A percentile compares a stretch with the other conserved stretches of the same genome.
These are phyloP conservation scores for Podaxis pistillaris DNA, from an alignment of 768 basidiomycete species.

Conservation along the genomic window DNA sequence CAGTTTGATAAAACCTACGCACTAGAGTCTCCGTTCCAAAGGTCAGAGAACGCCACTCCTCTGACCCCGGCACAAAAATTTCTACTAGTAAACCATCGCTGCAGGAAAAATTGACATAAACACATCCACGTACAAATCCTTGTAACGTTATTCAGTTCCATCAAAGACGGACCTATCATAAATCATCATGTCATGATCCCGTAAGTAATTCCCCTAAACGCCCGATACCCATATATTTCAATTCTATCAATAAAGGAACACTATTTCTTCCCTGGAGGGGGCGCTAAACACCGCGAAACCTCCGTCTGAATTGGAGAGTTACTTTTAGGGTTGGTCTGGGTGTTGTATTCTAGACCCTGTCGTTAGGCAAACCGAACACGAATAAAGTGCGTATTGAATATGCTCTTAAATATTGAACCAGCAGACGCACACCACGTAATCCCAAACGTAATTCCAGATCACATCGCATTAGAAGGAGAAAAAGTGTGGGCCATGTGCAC, in stretches of 20 bases:
- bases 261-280: background rate
- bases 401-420: too few species aligned
- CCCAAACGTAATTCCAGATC: background rate
- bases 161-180: background rate
- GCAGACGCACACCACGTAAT: too few species aligned
- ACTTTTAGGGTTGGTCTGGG: background rate
- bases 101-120: background rate
- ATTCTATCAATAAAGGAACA: background rate
- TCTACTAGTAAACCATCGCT: too few species aligned
- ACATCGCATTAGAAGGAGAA: background rate
- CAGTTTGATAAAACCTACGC: too few species aligned
- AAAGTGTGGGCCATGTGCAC: background rate
- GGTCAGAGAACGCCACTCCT: too few species aligned
- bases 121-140: background rate
- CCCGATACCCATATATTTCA: too few species aligned
- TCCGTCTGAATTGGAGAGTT: background rate
- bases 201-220: too few species aligned
- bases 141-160: background rate
- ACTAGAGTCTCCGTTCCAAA: too few species aligned
- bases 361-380: background rate
- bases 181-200: background rate
- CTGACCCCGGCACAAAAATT: too few species aligned
- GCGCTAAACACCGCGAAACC: background rate
- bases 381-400: too few species aligned
- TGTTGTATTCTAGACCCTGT: background rate